Conservation (phyloP, 2,329 filamentous ascomycete species). For the Ceratocystis variospora region DNA sequence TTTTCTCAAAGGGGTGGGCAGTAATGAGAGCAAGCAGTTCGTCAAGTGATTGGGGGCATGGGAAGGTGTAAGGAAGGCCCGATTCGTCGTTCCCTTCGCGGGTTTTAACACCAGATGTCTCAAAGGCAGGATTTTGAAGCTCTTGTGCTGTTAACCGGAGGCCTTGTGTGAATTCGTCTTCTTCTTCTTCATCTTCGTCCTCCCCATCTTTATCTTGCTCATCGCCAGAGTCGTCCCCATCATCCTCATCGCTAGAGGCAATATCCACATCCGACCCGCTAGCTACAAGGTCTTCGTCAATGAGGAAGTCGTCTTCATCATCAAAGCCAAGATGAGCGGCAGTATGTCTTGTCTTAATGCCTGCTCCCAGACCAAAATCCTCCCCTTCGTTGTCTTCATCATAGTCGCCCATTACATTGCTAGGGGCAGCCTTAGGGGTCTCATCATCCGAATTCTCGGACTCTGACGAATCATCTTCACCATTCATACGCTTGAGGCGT, state of each 20-base stretch:
- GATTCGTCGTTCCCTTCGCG: constrained; percentile 34
- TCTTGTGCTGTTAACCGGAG: constrained; percentile 45
- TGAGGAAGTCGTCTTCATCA: constrained; percentile 85
- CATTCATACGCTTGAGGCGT: constrained; percentile 73
- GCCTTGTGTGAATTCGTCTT: constrained; percentile 61
- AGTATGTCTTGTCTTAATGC: constrained; percentile 43
- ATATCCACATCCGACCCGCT: constrained; percentile 59
- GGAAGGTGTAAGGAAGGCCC: constrained; percentile 67
- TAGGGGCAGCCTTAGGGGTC: constrained; percentile 8
- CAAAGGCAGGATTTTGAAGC: constrained; percentile 39
- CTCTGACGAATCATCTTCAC: constrained; percentile 57
- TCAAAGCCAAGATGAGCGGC: constrained; percentile 59
- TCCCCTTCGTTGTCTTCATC: constrained; percentile 36
- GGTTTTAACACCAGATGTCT: constrained; percentile 31
- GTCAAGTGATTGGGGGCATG: constrained; percentile 64
- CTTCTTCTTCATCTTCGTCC: constrained; percentile 32
- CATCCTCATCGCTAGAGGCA: constrained; percentile 39
- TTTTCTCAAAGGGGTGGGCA: constrained; percentile 46
- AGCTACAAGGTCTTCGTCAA: constrained; percentile 79
- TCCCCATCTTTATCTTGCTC: constrained; percentile 28
- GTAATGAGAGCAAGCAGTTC: constrained; percentile 58
- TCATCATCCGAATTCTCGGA: constrained; percentile 29
- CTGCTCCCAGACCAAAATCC: constrained; percentile 46
- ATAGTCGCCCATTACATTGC: constrained; percentile 1
- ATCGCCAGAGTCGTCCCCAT: constrained; percentile 35